Evolutionary conservation across 2,329 filamentous ascomycete species (phyloP).

Genomic region (Pseudofabraea citricarpa): DNA sequence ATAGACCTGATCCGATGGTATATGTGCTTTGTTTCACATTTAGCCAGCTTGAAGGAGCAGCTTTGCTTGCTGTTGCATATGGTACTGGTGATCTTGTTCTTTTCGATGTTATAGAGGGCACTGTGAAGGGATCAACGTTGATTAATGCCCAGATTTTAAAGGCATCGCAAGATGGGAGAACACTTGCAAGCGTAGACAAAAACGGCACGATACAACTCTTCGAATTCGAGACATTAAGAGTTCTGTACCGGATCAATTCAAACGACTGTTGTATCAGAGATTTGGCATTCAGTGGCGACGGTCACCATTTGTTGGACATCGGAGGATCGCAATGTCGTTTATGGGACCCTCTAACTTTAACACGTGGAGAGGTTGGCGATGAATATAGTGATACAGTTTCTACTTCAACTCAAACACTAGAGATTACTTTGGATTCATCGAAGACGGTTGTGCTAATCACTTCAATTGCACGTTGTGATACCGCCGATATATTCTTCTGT

Average conservation of each 20-base stretch:
- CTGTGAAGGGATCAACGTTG: no score
- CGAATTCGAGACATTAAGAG: conserved; percentile 17
- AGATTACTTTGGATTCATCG: conserved; percentile 1
- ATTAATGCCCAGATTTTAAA: no score
- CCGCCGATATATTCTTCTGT: conserved; percentile 18
- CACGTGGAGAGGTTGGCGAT: conserved; percentile 19
- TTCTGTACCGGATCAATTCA: conserved; percentile 27
- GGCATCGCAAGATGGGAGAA: conserved; percentile 19
- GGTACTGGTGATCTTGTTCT: neutral
- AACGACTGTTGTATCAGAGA: conserved; percentile 22
- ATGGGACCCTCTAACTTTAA: conserved; percentile 31
- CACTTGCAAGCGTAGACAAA: conserved; percentile 18
- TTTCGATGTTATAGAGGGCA: no score
- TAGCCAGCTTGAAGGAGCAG: neutral
- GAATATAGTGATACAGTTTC: conserved; percentile 10
- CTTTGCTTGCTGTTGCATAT: neutral
- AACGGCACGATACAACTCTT: conserved; percentile 21
- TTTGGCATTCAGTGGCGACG: conserved; percentile 28
- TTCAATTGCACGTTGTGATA: conserved; percentile 5
- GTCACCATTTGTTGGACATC: conserved; percentile 29
- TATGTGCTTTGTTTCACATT: neutral
- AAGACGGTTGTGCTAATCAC: conserved; percentile 17
- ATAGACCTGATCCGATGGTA: neutral
- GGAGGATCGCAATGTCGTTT: conserved; percentile 26
- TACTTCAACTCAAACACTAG: neutral